These are phyloP conservation scores for Mallotus japonicus DNA, from an alignment of 441 rosid genomes.

Conservation along the genomic window DNA sequence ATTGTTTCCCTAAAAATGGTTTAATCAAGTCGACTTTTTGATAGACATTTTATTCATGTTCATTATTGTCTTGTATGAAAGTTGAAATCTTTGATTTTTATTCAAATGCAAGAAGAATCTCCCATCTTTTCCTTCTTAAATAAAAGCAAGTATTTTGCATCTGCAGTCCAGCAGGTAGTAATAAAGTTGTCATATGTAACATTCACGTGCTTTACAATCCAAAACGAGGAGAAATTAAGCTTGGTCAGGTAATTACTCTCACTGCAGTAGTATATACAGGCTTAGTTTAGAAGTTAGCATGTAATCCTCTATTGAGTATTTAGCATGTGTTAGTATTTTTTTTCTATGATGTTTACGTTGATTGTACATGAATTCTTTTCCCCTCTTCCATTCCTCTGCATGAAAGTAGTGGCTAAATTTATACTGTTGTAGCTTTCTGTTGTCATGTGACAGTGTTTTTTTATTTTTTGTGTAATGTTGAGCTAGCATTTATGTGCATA, in stretches of 20 bases:
- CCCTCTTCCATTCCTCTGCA: not conserved
- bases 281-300: not conserved
- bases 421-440: not conserved
- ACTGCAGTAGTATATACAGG: not conserved
- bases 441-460: slow-evolving; percentile 1
- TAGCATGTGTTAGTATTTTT: not conserved
- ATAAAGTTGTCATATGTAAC: slow-evolving; percentile 75
- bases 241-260: slow-evolving; percentile 71
- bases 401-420: not conserved
- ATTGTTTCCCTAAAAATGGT: not conserved
- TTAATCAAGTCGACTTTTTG: not conserved
- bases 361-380: not conserved
- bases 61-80: not conserved
- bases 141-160: slow-evolving; percentile 25
- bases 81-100: not conserved
- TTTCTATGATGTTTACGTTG: too few species aligned
- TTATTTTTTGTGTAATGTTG: not conserved
- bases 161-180: slow-evolving; percentile 51
- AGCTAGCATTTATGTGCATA: not conserved
- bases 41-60: not conserved
- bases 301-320: not conserved
- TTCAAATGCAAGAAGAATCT: too few species aligned
- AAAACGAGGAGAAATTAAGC: slow-evolving; percentile 90
- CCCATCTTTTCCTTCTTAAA: slow-evolving; percentile 10
- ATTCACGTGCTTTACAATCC: slow-evolving; percentile 97